Evolutionary conservation across 2,329 filamentous ascomycete species (phyloP).

Genomic region (Diaporthe amygdali): DNA sequence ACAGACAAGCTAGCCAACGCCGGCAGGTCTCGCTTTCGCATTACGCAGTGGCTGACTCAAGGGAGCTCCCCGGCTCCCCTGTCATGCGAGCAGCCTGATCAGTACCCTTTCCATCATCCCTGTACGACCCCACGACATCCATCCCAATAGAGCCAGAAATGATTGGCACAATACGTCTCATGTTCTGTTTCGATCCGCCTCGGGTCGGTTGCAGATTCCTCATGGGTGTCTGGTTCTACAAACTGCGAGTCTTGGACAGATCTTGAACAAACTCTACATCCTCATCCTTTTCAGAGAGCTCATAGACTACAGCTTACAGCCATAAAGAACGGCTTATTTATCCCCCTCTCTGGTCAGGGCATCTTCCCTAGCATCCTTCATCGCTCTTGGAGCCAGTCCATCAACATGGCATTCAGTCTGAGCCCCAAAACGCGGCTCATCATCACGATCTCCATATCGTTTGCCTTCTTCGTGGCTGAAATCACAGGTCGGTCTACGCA

Average conservation of each 20-base stretch:
- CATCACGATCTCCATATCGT: slow-evolving; percentile 53
- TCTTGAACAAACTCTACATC: background rate
- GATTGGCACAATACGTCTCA: slow-evolving; percentile 6
- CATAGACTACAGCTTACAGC: background rate
- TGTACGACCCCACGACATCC: background rate
- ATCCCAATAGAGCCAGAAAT: background rate
- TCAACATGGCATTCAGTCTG: slow-evolving; percentile 42
- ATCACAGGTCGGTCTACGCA: slow-evolving; percentile 45
- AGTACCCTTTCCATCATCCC: background rate
- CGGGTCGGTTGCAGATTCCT: slow-evolving; percentile 5
- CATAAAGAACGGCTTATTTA: background rate
- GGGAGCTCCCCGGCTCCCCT: background rate
- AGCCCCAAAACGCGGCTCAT: slow-evolving; percentile 51
- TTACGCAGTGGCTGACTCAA: background rate
- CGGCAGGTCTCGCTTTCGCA: background rate
- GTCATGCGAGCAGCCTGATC: background rate
- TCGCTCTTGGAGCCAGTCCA: background rate
- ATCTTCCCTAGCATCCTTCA: background rate
- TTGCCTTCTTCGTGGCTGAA: slow-evolving; percentile 57
- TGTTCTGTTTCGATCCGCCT: background rate
- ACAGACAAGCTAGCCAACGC: background rate
- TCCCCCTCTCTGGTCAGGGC: background rate
- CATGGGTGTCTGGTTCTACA: background rate
- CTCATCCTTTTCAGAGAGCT: background rate
- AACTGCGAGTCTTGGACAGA: background rate